phyloP scores from a whole-genome alignment of 1,139 yeast genomes.

The Scheffersomyces stambukii region DNA sequence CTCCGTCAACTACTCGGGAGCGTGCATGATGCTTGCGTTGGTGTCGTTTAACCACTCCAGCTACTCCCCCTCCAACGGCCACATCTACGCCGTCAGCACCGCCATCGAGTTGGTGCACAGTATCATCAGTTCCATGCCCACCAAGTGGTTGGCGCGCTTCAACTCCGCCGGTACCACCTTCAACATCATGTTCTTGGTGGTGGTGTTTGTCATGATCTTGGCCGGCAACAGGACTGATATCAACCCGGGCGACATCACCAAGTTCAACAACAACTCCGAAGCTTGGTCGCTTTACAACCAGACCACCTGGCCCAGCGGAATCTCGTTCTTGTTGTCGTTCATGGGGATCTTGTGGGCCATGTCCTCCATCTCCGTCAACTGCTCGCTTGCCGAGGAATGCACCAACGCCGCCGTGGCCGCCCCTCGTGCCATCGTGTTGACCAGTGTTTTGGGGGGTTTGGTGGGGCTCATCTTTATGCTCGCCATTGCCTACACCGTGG shows the following conservation, averaged over 20 bases:
- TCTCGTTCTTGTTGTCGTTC: conserved; percentile 57
- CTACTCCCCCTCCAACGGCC: conserved; percentile 47
- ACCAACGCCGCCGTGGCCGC: conserved; percentile 62
- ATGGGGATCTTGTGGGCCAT: conserved; percentile 72
- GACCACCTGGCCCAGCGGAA: conserved; percentile 66
- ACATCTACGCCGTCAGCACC: conserved; percentile 46
- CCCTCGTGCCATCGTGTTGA: conserved; percentile 63
- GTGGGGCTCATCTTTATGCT: conserved; percentile 63
- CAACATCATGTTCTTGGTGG: conserved; percentile 48
- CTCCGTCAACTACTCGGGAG: conserved; percentile 59
- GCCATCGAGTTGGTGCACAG: conserved; percentile 52
- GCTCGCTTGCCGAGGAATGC: conserved; percentile 71
- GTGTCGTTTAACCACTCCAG: conserved; percentile 30
- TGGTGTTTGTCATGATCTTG: conserved; percentile 55
- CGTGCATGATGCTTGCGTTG: conserved; percentile 57
- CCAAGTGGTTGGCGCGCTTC: conserved; percentile 54
- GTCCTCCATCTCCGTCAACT: conserved; percentile 75
- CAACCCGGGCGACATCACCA: conserved; percentile 27
- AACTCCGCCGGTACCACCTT: conserved; percentile 49
- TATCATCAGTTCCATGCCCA: conserved; percentile 45
- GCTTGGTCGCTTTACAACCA: conserved; percentile 62
- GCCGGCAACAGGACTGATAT: conserved; percentile 47
- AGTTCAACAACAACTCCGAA: conserved; percentile 45
- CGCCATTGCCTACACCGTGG: conserved; percentile 63
- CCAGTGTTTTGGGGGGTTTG: conserved; percentile 58